Evolutionary conservation across 768 basidiomycete species (phyloP), one percentile per base, ranked within the genome.

Genomic region (Suillus discolor): DNA sequence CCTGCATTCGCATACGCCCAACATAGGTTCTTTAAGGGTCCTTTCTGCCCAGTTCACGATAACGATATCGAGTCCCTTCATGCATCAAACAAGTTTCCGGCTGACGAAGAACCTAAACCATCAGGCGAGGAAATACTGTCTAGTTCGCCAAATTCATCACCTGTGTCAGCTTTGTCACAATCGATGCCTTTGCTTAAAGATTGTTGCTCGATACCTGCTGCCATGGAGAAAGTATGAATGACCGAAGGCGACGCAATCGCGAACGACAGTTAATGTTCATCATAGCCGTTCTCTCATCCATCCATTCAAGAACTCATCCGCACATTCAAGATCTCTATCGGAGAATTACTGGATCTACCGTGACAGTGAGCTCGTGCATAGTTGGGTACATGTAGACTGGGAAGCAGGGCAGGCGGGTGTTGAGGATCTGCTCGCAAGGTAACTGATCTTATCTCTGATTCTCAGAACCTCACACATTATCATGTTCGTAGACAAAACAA

Each of bases 301-400:
- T n/a, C n/a, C n/a, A n/a, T n/a, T n/a, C n/a, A n/a, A n/a, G n/a
- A n/a, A n/a, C n/a, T n/a, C n/a, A n/a, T n/a, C n/a, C n/a, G n/a
- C n/a, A n/a, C n/a, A n/a, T n/a, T n/a, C n/a, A n/a, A n/a, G n/a
- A n/a, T n/a, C n/a, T n/a, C n/a, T n/a, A n/a, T n/a, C n/a, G n/a
- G n/a, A n/a, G n/a, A n/a, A n/a, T n/a, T n/a, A n/a, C n/a, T n/a
- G n/a, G 15, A 90, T 91, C 5, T 94, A 94, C 70, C 89, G 87
- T 20, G 87, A 85, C 65, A 92, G 93, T 20, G 87, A 92, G 67
- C 85, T 94, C 20, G 86, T 93, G n/a, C 85, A 92, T 70, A 92
- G 91, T 59, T 94, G 93, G 93, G 90, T 94, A 13, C 83, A 93
- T 31, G 92, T 94, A 4, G 92, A 94, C 74, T 94, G 92, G 93